Evolutionary conservation across 169 alveolate genomes (phyloP), one percentile per base, ranked within the genome.

Genomic region (Plasmodium inui): DNA sequence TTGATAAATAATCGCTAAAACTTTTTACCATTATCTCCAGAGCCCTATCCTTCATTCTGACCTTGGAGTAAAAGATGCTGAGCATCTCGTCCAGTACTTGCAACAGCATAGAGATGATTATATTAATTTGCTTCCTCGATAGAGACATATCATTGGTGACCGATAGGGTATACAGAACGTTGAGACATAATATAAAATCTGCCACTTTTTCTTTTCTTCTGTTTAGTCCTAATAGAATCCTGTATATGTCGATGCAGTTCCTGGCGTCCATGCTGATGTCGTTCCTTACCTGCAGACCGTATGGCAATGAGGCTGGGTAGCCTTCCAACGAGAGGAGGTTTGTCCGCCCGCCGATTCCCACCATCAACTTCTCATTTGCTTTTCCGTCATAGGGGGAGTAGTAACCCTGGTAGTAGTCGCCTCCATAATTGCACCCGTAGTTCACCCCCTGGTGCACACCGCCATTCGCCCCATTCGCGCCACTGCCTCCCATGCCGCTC

Each of bases 161-260:
- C 9, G 95, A 91, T 50, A 91, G 19, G 39, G 80, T 44, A 57
- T 91, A 91, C 55, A 91, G 28, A 7, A 91, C 55, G 46, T 91
- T 91, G 30, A 91, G 30, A 19, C 92, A 91, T 3, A 91, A 82
- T n/a, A 91, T 72, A 50, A 91, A 91, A 26, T 91, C 95, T n/a
- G 81, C 92, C 3, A 91, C 28, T 39, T 91, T 91, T 46, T 91
- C 92, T 67, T 82, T 91, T 71, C 95, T 91, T 32, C 12, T 81
- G 44, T 91, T 44, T 14, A 91, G n/a, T 30, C 78, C 91, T n/a
- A 91, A 19, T 32, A 91, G 32, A 22, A 91, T 32, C 19, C 95
- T 80, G 55, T 91, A 91, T 14, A 91, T 72, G n/a, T 91, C 95
- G 9, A 82, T 71, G 76, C 95, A 91, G 37, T 80, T 80, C 9